Evolutionary conservation across 2,329 filamentous ascomycete species (phyloP), one percentile per base, ranked within the genome.

Genomic region (Botrytis byssoidea): DNA sequence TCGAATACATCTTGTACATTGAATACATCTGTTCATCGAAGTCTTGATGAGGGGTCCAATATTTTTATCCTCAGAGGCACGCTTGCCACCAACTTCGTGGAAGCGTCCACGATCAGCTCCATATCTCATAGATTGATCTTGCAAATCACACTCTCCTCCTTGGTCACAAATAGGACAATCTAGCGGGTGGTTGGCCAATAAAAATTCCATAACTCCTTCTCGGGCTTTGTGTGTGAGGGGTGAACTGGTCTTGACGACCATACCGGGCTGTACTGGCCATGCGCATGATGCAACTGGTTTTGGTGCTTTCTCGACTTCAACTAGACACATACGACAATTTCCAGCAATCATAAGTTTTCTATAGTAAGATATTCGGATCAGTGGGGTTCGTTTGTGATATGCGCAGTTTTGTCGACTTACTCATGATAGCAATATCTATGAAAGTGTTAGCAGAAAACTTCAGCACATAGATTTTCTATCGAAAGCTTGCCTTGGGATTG

Each of bases 61-160:
- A 84, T 99, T 98, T 89, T 99, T 99, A 85, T 99, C 96, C 86
- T 99, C 96, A 57, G 98, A 95, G 40, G 94, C 96, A 86, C 96
- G 93, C 89, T 99, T 99, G 85, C 96, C 96, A 73, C 89, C 91
- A 81, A 97, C 85, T 85, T 99, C 96, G 85, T 99, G 96, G 86
- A 99, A 99, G 80, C 96, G 92, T 76, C 96, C 96, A 82, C 96
- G 90, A 85, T 99, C 96, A 77, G 92, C 93, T 81, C 96, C 96
- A 83, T 99, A 99, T 84, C 96, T 90, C 95, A 99, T 98, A 73
- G 95, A 98, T 87, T 99, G 96, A 83, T 99, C 96, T 85, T 99
- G 96, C 75, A 99, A 90, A 87, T 99, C 96, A 85, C 96, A 99
- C 84, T 99, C 96, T 82, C 96, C 96, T 86, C 96, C 96, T 85